Evolutionary conservation across 176 grass and related monocot species (phyloP), one percentile per base, ranked within the genome.

Genomic region (Oryza officinalis): DNA sequence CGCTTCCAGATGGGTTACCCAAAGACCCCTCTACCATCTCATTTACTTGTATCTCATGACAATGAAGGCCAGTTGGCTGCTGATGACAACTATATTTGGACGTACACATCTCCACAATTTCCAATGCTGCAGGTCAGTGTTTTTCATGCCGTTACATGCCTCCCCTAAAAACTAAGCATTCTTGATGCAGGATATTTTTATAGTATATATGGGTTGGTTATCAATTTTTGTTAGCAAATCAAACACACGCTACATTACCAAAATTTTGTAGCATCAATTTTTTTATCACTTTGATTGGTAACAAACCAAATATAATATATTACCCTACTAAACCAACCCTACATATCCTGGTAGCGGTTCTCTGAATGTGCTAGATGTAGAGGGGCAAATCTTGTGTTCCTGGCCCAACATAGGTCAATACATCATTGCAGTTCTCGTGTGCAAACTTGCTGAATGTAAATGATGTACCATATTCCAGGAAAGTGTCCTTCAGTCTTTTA

Each of bases 401-500:
- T 85, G 69, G 32, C 1, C 65, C 60, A 41, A 46, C 4, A 85
- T 78, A 77, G 33, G 13, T 20, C 47, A 50, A 50, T 73, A 33
- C 5, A 30, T 64, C 35, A 63, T 64, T 80, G 23, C 31, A 13
- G 60, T 74, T 22, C 13, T 27, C 38, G 6, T 71, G 27, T 22
- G 47, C 22, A 69, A 63, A 63, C 3, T 63, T 81, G 46, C 14
- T 50, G 49, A 26, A 83, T 43, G 67, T 78, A 68, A 54, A 87
- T 81, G 17, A 60, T 65, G 28, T 27, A 13, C 22, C 44, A 67
- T 84, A 33, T 75, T 81, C 2, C 83, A 97, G 91, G 87, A 92
- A 88, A 94, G 88, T 84, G 60, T 82, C 52, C 59, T 90, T 59
- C 94, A 94, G 54, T 92, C 87, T 50, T 94, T 97, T 22, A 94